Evolutionary conservation across 345 rosid species (phyloP).

Genomic region (Salix arbutifolia): DNA sequence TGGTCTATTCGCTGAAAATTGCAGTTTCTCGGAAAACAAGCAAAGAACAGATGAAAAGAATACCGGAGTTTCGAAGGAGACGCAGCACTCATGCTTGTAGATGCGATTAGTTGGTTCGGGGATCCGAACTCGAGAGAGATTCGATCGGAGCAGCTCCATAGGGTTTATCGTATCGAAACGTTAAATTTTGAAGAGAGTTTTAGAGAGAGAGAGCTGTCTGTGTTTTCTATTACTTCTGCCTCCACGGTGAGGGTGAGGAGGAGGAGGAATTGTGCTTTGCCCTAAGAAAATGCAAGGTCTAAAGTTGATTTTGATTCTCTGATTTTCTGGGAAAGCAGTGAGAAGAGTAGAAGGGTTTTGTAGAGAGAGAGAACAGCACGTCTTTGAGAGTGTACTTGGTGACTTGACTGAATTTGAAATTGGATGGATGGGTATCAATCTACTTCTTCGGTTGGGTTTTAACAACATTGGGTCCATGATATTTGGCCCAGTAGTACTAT

Average conservation of each 20-base stretch:
- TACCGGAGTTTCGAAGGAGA: conserved; percentile 94
- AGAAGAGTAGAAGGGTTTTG: no score
- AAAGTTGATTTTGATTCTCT: neutral
- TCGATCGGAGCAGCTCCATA: conserved; percentile 91
- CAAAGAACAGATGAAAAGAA: neutral
- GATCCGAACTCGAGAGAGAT: conserved; percentile 93
- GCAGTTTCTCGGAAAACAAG: conserved; percentile 4
- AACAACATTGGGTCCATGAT: neutral
- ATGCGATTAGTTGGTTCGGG: conserved; percentile 97
- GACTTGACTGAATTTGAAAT: neutral
- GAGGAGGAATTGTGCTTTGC: conserved; percentile 9
- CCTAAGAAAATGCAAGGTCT: conserved; percentile 2
- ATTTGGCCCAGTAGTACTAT: neutral
- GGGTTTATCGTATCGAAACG: conserved; percentile 23
- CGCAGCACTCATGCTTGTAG: conserved; percentile 95
- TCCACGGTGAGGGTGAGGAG: no score
- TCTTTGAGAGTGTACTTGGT: neutral
- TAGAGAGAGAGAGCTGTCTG: neutral
- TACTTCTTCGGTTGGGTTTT: neutral
- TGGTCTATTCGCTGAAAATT: neutral
- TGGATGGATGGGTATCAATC: neutral
- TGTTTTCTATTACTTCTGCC: no score
- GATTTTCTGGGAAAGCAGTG: neutral
- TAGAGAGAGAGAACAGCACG: neutral
- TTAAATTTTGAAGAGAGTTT: neutral